Conservation (phyloP, 73 alveolate species). For the Uronychia setigera region DNA sequence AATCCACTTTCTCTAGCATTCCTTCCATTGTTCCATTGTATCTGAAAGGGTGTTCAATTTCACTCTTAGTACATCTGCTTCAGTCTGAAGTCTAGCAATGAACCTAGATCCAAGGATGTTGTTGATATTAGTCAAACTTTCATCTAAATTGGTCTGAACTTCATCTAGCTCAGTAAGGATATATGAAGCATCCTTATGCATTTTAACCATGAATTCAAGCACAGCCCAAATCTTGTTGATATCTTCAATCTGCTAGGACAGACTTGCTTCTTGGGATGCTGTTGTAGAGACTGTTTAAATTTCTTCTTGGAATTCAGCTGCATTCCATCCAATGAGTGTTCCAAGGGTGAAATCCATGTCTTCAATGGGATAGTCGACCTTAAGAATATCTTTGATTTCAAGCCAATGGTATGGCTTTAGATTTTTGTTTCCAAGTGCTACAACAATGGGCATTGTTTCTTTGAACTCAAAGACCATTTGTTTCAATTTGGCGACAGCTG, state of each 20-base stretch:
- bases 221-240: conserved; percentile 89
- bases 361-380: conserved; percentile 60
- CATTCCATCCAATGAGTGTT: conserved; percentile 74
- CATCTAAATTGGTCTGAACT: conserved; percentile 93
- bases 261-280: conserved; percentile 90
- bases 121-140: conserved; percentile 89
- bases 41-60: conserved; percentile 80
- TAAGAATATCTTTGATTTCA: conserved; percentile 70
- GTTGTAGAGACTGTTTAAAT: conserved; percentile 73
- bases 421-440: conserved; percentile 82
- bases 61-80: conserved; percentile 90
- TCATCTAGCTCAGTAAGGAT: conserved; percentile 95
- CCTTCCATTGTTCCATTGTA: conserved; percentile 99
- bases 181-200: conserved; percentile 80
- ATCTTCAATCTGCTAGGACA: conserved; percentile 87
- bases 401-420: conserved; percentile 77
- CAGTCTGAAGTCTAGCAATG: conserved; percentile 84
- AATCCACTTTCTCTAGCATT: conserved; percentile 99
- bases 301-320: conserved; percentile 79
- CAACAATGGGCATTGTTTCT: conserved; percentile 93
- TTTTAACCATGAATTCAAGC: conserved; percentile 87
- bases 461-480: conserved; percentile 81
- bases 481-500: conserved; percentile 75
- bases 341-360: conserved; percentile 72
- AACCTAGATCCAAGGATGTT: conserved; percentile 93